phyloP scores from a whole-genome alignment of 352 stramenopile genomes.

The Blastocystis sp. region DNA sequence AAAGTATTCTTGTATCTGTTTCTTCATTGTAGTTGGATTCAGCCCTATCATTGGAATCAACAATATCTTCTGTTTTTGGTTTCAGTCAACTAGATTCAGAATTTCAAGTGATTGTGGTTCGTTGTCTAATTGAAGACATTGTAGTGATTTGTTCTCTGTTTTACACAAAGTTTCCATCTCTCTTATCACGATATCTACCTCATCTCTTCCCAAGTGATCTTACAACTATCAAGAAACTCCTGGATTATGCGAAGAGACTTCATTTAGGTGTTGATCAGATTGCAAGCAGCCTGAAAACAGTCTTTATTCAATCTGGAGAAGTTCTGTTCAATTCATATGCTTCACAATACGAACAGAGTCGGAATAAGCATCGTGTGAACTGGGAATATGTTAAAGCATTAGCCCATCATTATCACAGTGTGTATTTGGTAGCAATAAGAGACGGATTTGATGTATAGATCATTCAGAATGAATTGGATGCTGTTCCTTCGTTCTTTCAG shows the following conservation, averaged over 20 bases:
- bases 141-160: neutral
- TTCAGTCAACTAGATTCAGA: neutral
- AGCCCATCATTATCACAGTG: neutral
- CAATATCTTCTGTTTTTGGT: neutral
- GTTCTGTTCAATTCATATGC: neutral
- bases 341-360: neutral
- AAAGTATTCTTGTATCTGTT: neutral
- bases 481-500: neutral
- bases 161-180: neutral
- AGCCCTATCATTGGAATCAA: neutral
- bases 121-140: neutral
- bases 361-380: neutral
- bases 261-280: neutral
- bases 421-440: neutral
- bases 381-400: neutral
- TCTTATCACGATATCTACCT: neutral
- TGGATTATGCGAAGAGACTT: neutral
- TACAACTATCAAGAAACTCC: neutral
- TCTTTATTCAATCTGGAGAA: neutral
- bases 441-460: neutral
- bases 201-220: slow-evolving; percentile 1
- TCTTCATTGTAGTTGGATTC: neutral
- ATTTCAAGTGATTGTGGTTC: neutral
- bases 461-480: neutral
- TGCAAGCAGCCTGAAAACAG: neutral